Evolutionary conservation across 2,329 filamentous ascomycete species (phyloP).

Genomic region (Fusarium brevicatenulatum): DNA sequence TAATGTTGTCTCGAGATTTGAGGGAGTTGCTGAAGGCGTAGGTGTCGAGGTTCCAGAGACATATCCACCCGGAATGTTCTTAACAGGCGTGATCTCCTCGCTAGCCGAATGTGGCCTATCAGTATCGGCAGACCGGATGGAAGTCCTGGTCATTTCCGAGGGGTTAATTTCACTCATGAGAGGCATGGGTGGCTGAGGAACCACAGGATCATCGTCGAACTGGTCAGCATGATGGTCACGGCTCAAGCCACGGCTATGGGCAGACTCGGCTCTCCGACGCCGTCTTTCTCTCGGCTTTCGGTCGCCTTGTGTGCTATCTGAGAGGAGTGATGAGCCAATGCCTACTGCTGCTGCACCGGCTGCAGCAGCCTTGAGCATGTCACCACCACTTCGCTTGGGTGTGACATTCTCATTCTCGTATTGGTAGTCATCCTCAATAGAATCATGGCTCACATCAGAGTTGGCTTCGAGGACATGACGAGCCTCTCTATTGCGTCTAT

Average conservation of each 20-base stretch:
- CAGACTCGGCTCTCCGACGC: slow-evolving; percentile 62
- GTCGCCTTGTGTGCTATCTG: slow-evolving; percentile 58
- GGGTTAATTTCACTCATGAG: slow-evolving; percentile 86
- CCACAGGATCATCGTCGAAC: slow-evolving; percentile 66
- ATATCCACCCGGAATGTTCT: slow-evolving; percentile 70
- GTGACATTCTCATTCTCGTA: slow-evolving; percentile 56
- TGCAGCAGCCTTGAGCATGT: slow-evolving; percentile 57
- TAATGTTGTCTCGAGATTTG: slow-evolving; percentile 68
- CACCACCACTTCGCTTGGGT: slow-evolving; percentile 55
- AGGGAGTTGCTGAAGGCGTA: slow-evolving; percentile 67
- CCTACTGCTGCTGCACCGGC: slow-evolving; percentile 57
- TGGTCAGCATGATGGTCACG: slow-evolving; percentile 60
- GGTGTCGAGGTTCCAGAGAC: slow-evolving; percentile 70
- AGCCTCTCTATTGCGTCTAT: slow-evolving; percentile 63
- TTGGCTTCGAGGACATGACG: slow-evolving; percentile 64
- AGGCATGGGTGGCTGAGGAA: slow-evolving; percentile 80
- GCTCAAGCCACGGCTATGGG: slow-evolving; percentile 56
- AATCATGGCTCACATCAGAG: slow-evolving; percentile 61
- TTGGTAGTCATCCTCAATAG: slow-evolving; percentile 52
- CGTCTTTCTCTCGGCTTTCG: slow-evolving; percentile 63
- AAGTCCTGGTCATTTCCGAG: slow-evolving; percentile 88
- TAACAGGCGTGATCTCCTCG: slow-evolving; percentile 68
- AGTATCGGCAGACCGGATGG: slow-evolving; percentile 84
- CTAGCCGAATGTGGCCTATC: slow-evolving; percentile 77
- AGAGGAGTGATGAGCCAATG: slow-evolving; percentile 48